These are phyloP conservation scores for Cryphonectria parasitica DNA, from an alignment of 2,329 filamentous ascomycete genomes.

Conservation along the genomic window DNA sequence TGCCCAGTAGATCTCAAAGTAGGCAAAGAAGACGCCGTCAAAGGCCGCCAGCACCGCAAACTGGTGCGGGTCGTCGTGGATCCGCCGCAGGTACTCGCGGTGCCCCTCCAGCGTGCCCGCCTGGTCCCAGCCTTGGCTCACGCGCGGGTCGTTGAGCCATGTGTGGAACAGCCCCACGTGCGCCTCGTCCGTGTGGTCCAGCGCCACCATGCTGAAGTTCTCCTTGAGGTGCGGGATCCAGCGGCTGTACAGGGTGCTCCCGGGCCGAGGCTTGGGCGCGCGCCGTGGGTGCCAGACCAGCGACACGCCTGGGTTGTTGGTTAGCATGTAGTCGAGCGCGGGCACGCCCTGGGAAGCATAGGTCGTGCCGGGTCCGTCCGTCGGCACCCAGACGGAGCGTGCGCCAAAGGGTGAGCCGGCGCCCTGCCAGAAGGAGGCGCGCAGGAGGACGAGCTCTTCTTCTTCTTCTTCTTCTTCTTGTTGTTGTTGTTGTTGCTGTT, in stretches of 20 bases:
- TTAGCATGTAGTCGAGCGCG: constrained; percentile 53
- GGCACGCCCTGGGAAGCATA: constrained; percentile 51
- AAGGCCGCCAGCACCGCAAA: constrained; percentile 72
- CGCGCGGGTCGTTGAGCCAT: constrained; percentile 85
- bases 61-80: constrained; percentile 73
- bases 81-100: constrained; percentile 68
- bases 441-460: constrained; percentile 46
- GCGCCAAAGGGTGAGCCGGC: constrained; percentile 69
- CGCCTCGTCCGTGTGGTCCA: constrained; percentile 66
- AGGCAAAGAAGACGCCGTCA: constrained; percentile 72
- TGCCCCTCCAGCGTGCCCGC: constrained; percentile 77
- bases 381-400: constrained; percentile 64
- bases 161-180: constrained; percentile 74
- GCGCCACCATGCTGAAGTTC: constrained; percentile 76
- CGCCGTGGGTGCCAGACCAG: constrained; percentile 68
- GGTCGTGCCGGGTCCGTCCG: constrained; percentile 41
- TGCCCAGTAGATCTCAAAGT: constrained; percentile 83
- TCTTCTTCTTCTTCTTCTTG: constrained; percentile 35
- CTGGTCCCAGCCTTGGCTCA: constrained; percentile 80
- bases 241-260: constrained; percentile 74
- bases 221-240: constrained; percentile 77
- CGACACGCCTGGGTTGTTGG: constrained; percentile 38
- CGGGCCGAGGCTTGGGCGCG: constrained; percentile 71
- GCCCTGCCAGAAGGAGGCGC: constrained; percentile 70
- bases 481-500: constrained; percentile 29